Evolutionary conservation across 257 asterid species (phyloP), one percentile per base, ranked within the genome.

Genomic region (Solanum corneliomulleri): DNA sequence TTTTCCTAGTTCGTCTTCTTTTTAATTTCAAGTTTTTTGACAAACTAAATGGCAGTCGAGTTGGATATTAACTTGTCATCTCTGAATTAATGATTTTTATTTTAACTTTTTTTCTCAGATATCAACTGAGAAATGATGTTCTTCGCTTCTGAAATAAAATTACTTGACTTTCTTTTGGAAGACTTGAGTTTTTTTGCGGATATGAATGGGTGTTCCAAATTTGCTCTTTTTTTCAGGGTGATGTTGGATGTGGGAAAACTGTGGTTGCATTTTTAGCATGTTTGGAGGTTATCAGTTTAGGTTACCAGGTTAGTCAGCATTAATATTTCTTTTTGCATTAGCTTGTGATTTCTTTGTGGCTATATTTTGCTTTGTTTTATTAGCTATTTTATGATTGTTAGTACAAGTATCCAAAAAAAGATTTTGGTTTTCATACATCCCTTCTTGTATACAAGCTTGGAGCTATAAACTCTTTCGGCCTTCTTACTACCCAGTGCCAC

Each of bases 201-300:
- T 87, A 23, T 27, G 29, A n/a, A 27, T 86, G 82, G 69, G 44
- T 83, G 37, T 29, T 86, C 18, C 31, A 35, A 25, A 71, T 49
- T 76, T 85, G 60, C 64, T 76, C 81, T 45, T 71, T 69, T 85
- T 85, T 49, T 83, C 90, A 97, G 99, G 99, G 98, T 86, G 98
- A 97, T 86, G 99, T 97, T 92, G 98, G 99, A 88, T 97, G 98
- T 83, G 99, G 99, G 83, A 97, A 97, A 92, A 97, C 99, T 74
- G 94, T 95, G 86, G 98, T 97, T 82, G 98, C 98, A 82, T 94
- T 94, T 94, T 93, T 97, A 90, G 98, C 98, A 75, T 95, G 99
- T 93, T 91, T 97, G 98, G 99, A 97, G 92, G 98, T 95, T 62
- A 92, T 97, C 89, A 95, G 94, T 89, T 93, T 91, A 4, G 98